Percentiles rank a stretch among this genome's conserved stretches.
phyloP scores from a whole-genome alignment of 2,329 filamentous ascomycete species.

The Epicoccum nigrum region DNA sequence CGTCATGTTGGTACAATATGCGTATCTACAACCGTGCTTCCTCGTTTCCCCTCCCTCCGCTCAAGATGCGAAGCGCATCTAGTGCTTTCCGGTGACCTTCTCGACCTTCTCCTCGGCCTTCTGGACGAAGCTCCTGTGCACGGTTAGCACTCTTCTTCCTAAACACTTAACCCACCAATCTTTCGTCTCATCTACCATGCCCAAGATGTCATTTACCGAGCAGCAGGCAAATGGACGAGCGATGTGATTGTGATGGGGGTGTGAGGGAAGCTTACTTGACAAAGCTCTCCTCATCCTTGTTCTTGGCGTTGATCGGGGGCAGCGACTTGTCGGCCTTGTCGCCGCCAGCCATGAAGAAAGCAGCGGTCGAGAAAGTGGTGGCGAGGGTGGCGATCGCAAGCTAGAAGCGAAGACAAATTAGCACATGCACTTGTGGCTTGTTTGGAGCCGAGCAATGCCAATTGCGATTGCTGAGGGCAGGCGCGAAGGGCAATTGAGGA shows the following conservation, averaged over 20 bases:
- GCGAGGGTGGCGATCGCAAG: constrained; percentile 64
- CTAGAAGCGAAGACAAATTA: constrained; percentile 44
- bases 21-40: constrained; percentile 37
- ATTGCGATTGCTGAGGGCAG: no score
- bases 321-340: constrained; percentile 49
- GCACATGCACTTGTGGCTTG: background rate
- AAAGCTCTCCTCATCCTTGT: constrained; percentile 72
- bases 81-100: constrained; percentile 31
- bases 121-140: constrained; percentile 45
- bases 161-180: no score
- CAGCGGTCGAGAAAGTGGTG: constrained; percentile 44
- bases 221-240: no score
- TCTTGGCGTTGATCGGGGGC: constrained; percentile 68
- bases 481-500: no score
- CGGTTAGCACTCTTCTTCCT: background rate
- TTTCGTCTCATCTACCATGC: no score
- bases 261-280: constrained; percentile 62
- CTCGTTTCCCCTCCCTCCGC: no score
- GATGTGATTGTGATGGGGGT: no score
- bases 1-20: constrained; percentile 38
- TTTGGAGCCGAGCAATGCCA: no score
- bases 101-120: constrained; percentile 45
- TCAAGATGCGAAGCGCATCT: constrained; percentile 5
- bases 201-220: no score
- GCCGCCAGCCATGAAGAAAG: constrained; percentile 46